Percentiles rank a stretch among this genome's conserved stretches.
phyloP scores from a whole-genome alignment of 371 early-diverging fungal species.

The Syncephalis fuscata region DNA sequence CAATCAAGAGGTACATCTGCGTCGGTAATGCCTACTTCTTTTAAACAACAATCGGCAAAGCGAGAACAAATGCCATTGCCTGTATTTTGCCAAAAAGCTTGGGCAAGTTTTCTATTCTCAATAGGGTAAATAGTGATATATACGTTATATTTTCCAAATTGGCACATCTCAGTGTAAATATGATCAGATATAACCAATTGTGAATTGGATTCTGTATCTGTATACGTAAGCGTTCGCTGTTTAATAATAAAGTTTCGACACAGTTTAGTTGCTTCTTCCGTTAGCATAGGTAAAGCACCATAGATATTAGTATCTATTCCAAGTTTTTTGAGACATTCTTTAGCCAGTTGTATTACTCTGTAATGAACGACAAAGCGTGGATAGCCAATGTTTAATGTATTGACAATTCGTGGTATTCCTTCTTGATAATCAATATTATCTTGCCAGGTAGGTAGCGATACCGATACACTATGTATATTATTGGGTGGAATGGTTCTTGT shows the following conservation, averaged over 20 bases:
- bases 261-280: slow-evolving; percentile 40
- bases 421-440: slow-evolving; percentile 87
- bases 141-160: slow-evolving; percentile 21
- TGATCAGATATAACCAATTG: slow-evolving; percentile 7
- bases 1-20: too few relatives aligned
- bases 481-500: slow-evolving; percentile 34
- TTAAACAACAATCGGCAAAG: slow-evolving; percentile 45
- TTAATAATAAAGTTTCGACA: slow-evolving; percentile 47
- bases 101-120: slow-evolving; percentile 48
- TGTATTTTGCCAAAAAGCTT: slow-evolving; percentile 88
- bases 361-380: slow-evolving; percentile 78
- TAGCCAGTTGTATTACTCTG: not conserved
- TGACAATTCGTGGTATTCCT: slow-evolving; percentile 47
- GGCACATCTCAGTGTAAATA: not conserved
- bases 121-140: slow-evolving; percentile 59
- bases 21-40: too few relatives aligned
- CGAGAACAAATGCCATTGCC: slow-evolving; percentile 81
- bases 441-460: slow-evolving; percentile 78
- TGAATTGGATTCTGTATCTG: slow-evolving; percentile 13
- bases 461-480: slow-evolving; percentile 81
- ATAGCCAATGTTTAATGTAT: slow-evolving; percentile 71
- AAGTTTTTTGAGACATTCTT: not conserved
- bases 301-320: not conserved
- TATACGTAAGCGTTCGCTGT: slow-evolving; percentile 2
- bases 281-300: slow-evolving; percentile 19